These are phyloP conservation scores for Rhizophagus clarus DNA, from an alignment of 192 early-diverging fungal genomes.

Conservation along the genomic window DNA sequence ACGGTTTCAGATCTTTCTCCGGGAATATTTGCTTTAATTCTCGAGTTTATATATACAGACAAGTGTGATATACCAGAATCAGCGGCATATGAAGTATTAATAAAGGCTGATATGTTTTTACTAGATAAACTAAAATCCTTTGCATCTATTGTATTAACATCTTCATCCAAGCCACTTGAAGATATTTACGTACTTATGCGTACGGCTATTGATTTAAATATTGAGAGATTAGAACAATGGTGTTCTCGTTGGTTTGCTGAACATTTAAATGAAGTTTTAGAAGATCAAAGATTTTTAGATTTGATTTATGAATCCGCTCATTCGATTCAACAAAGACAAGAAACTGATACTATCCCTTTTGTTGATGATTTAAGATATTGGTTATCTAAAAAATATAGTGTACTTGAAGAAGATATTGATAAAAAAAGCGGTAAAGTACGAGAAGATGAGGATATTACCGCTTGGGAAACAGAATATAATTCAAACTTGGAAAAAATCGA, in stretches of 20 bases:
- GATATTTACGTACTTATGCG: slow-evolving; percentile 41
- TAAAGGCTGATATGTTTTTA: slow-evolving; percentile 50
- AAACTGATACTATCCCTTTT: slow-evolving; percentile 55
- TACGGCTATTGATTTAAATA: slow-evolving; percentile 44
- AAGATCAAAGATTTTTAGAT: slow-evolving; percentile 34
- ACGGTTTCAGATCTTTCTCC: slow-evolving; percentile 20
- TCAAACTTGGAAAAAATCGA: slow-evolving; percentile 44
- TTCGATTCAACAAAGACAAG: slow-evolving; percentile 43
- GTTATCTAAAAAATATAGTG: slow-evolving; percentile 40
- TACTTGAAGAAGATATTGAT: slow-evolving; percentile 31
- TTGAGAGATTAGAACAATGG: slow-evolving; percentile 51
- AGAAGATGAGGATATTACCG: slow-evolving; percentile 32
- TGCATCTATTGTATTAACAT: slow-evolving; percentile 45
- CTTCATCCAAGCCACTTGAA: slow-evolving; percentile 14
- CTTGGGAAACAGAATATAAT: slow-evolving; percentile 38
- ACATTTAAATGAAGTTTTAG: slow-evolving; percentile 36
- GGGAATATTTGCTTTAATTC: slow-evolving; percentile 37
- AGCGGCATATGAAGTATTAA: slow-evolving; percentile 45
- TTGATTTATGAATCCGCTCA: slow-evolving; percentile 45
- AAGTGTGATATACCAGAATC: slow-evolving; percentile 31
- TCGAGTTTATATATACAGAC: slow-evolving; percentile 56
- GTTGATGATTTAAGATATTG: slow-evolving; percentile 57
- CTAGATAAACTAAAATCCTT: slow-evolving; percentile 47
- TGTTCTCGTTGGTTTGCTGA: slow-evolving; percentile 47
- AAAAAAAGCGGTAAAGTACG: slow-evolving; percentile 37